A percentile compares a stretch with the other conserved stretches of the same genome.
These are phyloP conservation scores for Corniculantispora saksenae DNA, from an alignment of 2,329 filamentous ascomycete species.

Conservation along the genomic window DNA sequence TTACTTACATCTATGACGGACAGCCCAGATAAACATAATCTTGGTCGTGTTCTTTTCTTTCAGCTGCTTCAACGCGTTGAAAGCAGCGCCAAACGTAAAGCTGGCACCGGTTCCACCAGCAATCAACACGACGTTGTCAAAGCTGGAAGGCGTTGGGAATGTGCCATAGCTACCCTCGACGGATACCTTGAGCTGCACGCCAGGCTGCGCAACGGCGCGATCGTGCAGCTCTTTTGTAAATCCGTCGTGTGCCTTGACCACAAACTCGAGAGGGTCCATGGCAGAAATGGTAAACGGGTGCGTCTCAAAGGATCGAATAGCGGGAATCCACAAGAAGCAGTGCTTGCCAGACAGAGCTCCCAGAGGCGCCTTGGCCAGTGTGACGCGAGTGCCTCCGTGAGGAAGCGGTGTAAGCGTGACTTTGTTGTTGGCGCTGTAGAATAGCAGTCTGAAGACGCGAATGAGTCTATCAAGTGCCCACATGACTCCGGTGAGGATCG, in stretches of 20 bases:
- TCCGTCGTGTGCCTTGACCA: constrained; percentile 58
- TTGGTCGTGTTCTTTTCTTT: constrained; percentile 25
- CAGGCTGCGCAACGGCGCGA: constrained; percentile 51
- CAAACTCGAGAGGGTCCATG: constrained; percentile 55
- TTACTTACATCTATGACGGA: constrained; percentile 38
- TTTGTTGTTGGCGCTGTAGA: constrained; percentile 51
- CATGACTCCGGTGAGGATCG: constrained; percentile 44
- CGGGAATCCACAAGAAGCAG: constrained; percentile 65
- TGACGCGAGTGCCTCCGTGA: constrained; percentile 56
- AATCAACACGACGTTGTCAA: constrained; percentile 59
- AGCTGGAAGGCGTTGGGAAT: constrained; percentile 51
- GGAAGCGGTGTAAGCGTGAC: constrained; percentile 56
- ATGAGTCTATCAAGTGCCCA: constrained; percentile 55
- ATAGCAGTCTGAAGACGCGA: constrained; percentile 44
- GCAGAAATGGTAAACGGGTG: constrained; percentile 65
- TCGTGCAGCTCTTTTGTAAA: constrained; percentile 59
- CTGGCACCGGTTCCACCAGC: constrained; percentile 63
- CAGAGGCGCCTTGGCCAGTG: constrained; percentile 50
- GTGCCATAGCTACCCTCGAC: constrained; percentile 62
- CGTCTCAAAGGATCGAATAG: constrained; percentile 56
- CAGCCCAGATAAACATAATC: constrained; percentile 43
- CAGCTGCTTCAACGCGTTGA: constrained; percentile 36
- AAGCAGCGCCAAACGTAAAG: constrained; percentile 48
- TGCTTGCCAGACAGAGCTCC: constrained; percentile 57
- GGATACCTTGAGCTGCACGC: constrained; percentile 49